Conservation (phyloP, 2,329 filamentous ascomycete species). For the Coniella vitis region DNA sequence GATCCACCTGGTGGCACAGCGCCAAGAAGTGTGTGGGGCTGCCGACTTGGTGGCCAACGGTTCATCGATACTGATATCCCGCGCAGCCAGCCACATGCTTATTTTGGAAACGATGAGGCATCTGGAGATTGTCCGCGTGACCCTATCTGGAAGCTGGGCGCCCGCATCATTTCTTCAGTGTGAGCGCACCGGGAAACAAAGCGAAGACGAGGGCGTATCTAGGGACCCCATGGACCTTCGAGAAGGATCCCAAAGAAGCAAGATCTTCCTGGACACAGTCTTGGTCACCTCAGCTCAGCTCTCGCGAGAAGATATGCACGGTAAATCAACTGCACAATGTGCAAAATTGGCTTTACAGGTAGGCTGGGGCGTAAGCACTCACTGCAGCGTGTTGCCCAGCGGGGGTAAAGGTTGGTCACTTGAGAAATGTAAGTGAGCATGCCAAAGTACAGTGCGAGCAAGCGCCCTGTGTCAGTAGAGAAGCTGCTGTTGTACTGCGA, state of each 20-base stretch:
- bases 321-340: too few species aligned
- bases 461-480: too few species aligned
- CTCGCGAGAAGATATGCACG: too few species aligned
- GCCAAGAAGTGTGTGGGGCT: background rate
- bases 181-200: background rate
- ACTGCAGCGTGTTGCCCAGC: too few species aligned
- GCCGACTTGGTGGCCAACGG: background rate
- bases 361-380: too few species aligned
- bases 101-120: background rate
- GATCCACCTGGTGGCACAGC: constrained; percentile 2
- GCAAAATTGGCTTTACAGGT: too few species aligned
- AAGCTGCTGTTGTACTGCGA: too few species aligned
- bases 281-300: too few species aligned
- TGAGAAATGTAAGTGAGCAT: too few species aligned
- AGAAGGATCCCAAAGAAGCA: background rate
- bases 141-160: constrained; percentile 5
- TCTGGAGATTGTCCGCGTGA: background rate
- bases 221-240: background rate
- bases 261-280: too few species aligned
- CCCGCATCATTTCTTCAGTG: background rate
- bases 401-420: too few species aligned
- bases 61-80: background rate
- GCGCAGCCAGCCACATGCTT: constrained; percentile 4
- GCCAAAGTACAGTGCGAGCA: too few species aligned
- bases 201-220: background rate